Conservation (phyloP, 179 eudicot species). For the Gypsophila paniculata region DNA sequence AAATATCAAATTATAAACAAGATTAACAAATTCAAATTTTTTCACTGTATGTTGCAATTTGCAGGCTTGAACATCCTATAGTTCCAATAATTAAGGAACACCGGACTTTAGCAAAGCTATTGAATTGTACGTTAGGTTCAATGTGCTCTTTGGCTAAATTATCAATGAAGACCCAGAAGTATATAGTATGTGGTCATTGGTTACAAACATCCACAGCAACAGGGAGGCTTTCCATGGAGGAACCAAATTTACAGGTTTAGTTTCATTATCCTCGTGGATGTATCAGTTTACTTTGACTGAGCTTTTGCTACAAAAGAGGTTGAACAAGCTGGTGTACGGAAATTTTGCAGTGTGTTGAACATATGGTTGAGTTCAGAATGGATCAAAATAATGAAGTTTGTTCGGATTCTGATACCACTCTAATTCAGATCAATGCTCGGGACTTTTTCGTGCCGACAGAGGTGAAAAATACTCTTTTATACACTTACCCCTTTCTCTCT, state of each 20-base stretch:
- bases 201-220: constrained; percentile 98
- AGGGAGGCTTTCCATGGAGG: constrained; percentile 96
- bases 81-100: constrained; percentile 89
- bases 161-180: constrained; percentile 69
- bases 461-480: constrained; percentile 40
- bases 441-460: constrained; percentile 75
- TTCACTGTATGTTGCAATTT: constrained; percentile 15
- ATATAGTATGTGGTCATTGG: constrained; percentile 92
- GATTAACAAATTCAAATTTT: neutral
- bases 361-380: constrained; percentile 69
- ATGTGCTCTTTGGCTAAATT: constrained; percentile 78
- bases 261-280: neutral
- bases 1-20: neutral
- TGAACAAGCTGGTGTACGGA: constrained; percentile 7
- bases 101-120: constrained; percentile 77
- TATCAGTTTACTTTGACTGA: neutral
- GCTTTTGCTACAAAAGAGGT: neutral
- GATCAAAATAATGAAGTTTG: constrained; percentile 32
- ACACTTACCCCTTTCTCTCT: neutral
- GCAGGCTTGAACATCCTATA: constrained; percentile 91
- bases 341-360: constrained; percentile 80
- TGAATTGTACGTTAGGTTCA: constrained; percentile 89
- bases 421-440: constrained; percentile 64
- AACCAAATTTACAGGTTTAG: constrained; percentile 90
- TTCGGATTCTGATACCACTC: constrained; percentile 33